Base-by-base conservation (phyloP, 2,329 filamentous ascomycete species). In the Penicillium janthinellum region DNA sequence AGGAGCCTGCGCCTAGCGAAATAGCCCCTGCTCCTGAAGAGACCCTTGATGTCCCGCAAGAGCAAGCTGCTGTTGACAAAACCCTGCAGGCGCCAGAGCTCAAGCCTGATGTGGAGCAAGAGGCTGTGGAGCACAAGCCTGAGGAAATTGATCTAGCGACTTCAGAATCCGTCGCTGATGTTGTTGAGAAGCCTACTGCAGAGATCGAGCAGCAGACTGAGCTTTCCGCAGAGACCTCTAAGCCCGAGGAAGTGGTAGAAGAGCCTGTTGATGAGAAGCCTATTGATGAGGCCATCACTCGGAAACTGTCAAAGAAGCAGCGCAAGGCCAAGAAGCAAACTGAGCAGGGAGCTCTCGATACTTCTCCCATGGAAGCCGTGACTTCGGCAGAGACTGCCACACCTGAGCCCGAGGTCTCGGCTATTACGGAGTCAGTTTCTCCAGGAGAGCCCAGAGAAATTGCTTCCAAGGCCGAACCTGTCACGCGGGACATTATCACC, bases 221-320 rank as follows among this genome's bases (percentile, higher is more conserved):
- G 10, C n/a, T 31, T 35, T 11, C 14, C n/a, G 22, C 20, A 10
- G 20, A 51, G 28, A 22, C 49, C 25, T 20, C 50, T 6, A 10
- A 54, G 12, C 58, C 60, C 3, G 14, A 56, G 47, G 41, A 59
- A 38, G 11, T 50, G 20, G 51, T 38, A 10, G 63, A 68, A 4
- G 64, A 71, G 5, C 31, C 49, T n/a, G 49, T 52, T 14, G 22
- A 12, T 45, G 42, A 45, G 42, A 17, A 7, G 15, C 14, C 20
- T 25, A 20, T 39, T n/a, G 20, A 37, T 17, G 49, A 58, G 7
- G 39, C 66, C 12, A 22, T 65, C 35, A 62, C 64, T 37, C 64
- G 65, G 64, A 72, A 74, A 54, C 54, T 67, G 11, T 73, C 71
- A 49, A 78, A 78, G 64, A 78, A 78, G 67, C 73, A 78, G 58